Evolutionary conservation across 768 basidiomycete genomes (phyloP), one percentile per base, ranked within the genome.

Genomic region (Hemileccinum impolitum): DNA sequence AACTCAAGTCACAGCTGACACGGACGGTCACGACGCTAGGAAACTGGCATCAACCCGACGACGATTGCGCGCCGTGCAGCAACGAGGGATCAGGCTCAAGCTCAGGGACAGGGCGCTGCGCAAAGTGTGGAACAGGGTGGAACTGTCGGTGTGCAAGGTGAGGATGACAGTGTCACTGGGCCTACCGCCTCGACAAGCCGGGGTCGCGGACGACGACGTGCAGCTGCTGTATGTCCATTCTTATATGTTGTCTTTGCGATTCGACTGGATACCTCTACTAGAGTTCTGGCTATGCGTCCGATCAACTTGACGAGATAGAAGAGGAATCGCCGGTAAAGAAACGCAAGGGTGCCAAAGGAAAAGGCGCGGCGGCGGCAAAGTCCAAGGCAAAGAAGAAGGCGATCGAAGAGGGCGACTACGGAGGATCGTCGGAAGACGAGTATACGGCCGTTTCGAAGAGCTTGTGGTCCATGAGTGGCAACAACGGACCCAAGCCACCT

Each of bases 301-400:
- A 93, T 50, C 78, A 90, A 39, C 73, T 92, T 4, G 88, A 93
- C 56, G 83, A 81, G 18, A 69, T 72, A 1, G 79, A 79, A 36
- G 66, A 70, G 30, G 47, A 49, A 35, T 63, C 78, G 1, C 67
- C 75, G 1, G 61, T 66, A 1, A 84, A 81, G 63, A 86, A 83
- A 58, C 75, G 80, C 15, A 87, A 80, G 55, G 59, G 72, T 32
- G 70, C 72, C 4, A 83, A 81, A 57, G 51, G 57, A 11, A 65
- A 57, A 32, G 70, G 72, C 2, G 57, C 58, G 0, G 74, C 72
- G 31, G 75, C 66, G 8, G 65, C 71, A 14, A 78, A 78, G 53
- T 45, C 50, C 19, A 68, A 68, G 53, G 70, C 70, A 15, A 72
- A 71, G 49, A 65, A 64, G 54, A 72, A 67, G 50, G 65, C 66